phyloP scores from a whole-genome alignment of 352 stramenopile genomes.

The Globisporangium canariense region DNA sequence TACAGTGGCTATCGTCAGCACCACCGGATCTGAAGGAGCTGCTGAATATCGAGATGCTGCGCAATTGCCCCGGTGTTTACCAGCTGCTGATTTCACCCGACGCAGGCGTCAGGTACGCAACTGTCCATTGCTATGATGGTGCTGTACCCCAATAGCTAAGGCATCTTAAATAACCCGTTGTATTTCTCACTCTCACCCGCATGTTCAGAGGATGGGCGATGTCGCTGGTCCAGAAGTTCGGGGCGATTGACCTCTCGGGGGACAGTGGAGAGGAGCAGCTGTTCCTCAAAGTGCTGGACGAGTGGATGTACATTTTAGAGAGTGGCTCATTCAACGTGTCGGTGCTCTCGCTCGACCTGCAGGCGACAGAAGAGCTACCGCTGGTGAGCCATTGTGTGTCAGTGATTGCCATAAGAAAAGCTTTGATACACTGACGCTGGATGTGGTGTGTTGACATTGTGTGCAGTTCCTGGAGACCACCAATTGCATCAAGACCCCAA shows the following conservation, averaged over 20 bases:
- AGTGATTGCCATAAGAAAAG: background rate
- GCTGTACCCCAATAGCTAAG: background rate
- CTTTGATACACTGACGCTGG: background rate
- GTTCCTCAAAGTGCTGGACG: slow-evolving; percentile 73
- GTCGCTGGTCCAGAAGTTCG: slow-evolving; percentile 47
- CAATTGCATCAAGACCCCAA: slow-evolving; percentile 82
- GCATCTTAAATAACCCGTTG: background rate
- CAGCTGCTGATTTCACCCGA: slow-evolving; percentile 78
- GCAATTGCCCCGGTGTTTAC: slow-evolving; percentile 62
- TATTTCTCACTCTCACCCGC: background rate
- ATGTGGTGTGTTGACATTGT: background rate
- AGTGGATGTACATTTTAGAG: slow-evolving; percentile 88
- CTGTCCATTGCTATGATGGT: background rate
- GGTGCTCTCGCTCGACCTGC: slow-evolving; percentile 63
- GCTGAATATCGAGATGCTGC: slow-evolving; percentile 44
- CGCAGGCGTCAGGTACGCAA: slow-evolving; percentile 58
- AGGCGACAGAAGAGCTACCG: slow-evolving; percentile 62
- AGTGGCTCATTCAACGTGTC: slow-evolving; percentile 71
- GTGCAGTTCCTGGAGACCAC: slow-evolving; percentile 63
- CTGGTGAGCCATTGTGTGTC: slow-evolving; percentile 32
- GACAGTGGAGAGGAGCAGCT: slow-evolving; percentile 40
- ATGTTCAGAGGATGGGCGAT: slow-evolving; percentile 57
- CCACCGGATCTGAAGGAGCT: slow-evolving; percentile 34
- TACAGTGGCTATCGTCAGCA: slow-evolving; percentile 42
- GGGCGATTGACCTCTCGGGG: slow-evolving; percentile 52